Percentiles rank a stretch among this genome's conserved stretches.
These are phyloP conservation scores for Cardamine chenopodiifolia DNA, from an alignment of 345 rosid genomes.

Conservation along the genomic window DNA sequence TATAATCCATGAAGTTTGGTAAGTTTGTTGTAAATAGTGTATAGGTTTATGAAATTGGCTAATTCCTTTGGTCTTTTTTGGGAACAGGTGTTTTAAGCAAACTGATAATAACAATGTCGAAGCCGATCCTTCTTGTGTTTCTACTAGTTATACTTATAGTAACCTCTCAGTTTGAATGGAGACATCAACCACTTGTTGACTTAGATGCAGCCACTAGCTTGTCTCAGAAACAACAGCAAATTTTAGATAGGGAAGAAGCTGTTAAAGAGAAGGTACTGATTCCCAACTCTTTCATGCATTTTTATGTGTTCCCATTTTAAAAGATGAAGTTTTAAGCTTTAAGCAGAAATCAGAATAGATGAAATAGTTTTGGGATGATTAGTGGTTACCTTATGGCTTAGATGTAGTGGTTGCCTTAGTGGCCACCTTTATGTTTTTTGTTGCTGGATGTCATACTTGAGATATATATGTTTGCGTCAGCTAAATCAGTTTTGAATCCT, in stretches of 20 bases:
- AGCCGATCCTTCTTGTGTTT: constrained; percentile 73
- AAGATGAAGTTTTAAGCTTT: not conserved
- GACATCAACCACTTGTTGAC: constrained; percentile 83
- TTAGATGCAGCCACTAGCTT: constrained; percentile 47
- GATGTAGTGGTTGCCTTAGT: not conserved
- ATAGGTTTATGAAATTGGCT: not conserved
- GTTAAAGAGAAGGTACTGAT: constrained; percentile 80
- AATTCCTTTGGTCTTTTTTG: not conserved
- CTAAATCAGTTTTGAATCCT: not conserved
- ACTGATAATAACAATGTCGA: constrained; percentile 53
- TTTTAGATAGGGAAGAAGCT: constrained; percentile 63
- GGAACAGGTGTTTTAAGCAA: constrained; percentile 48
- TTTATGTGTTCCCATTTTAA: not conserved
- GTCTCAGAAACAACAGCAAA: constrained; percentile 58
- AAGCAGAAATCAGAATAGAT: not conserved
- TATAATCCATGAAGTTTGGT: not conserved
- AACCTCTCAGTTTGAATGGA: constrained; percentile 96
- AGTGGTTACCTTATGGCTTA: not conserved
- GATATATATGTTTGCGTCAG: not conserved
- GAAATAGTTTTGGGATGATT: not conserved
- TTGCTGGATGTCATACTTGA: not conserved
- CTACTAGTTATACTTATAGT: constrained; percentile 68
- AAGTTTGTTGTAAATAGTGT: not conserved
- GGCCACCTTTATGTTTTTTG: too few relatives aligned
- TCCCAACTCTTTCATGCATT: not conserved